Evolutionary conservation across 2,329 filamentous ascomycete species (phyloP).

Genomic region (Xylaria multiplex): DNA sequence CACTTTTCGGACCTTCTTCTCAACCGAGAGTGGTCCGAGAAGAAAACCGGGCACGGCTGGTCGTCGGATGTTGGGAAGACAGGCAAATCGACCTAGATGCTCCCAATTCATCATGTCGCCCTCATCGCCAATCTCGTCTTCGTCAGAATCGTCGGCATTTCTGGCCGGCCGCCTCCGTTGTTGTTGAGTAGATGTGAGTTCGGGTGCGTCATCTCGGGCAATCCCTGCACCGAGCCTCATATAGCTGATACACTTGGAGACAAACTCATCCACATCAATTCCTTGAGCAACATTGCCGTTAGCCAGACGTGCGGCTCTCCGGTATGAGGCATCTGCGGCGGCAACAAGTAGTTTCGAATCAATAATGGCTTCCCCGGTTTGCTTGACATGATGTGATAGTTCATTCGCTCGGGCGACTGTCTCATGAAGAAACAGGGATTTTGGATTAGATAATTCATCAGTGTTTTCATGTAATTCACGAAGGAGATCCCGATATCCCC

Average conservation of each 20-base stretch:
- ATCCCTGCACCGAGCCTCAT: constrained; percentile 77
- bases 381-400: constrained; percentile 75
- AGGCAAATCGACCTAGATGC: constrained; percentile 80
- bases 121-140: constrained; percentile 74
- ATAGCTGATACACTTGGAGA: constrained; percentile 87
- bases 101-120: constrained; percentile 88
- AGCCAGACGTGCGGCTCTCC: constrained; percentile 78
- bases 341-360: constrained; percentile 88
- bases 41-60: constrained; percentile 85
- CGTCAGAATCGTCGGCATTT: constrained; percentile 64
- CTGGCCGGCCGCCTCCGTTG: constrained; percentile 53
- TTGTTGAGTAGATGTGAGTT: constrained; percentile 62
- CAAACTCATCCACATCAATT: constrained; percentile 89
- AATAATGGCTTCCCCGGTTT: constrained; percentile 89
- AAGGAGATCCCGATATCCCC: constrained; percentile 73
- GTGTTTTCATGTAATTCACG: constrained; percentile 71
- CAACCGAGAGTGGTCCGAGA: constrained; percentile 86
- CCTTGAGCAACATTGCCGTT: constrained; percentile 78
- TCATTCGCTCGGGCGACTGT: constrained; percentile 74
- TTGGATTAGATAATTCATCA: constrained; percentile 74
- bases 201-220: constrained; percentile 60
- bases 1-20: constrained; percentile 80
- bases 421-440: constrained; percentile 71
- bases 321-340: constrained; percentile 81
- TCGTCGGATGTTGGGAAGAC: constrained; percentile 75